Percentiles rank a stretch among this genome's conserved stretches.
These are phyloP conservation scores for Candida buenavistaensis DNA, from an alignment of 1,139 yeast genomes.

Conservation along the genomic window DNA sequence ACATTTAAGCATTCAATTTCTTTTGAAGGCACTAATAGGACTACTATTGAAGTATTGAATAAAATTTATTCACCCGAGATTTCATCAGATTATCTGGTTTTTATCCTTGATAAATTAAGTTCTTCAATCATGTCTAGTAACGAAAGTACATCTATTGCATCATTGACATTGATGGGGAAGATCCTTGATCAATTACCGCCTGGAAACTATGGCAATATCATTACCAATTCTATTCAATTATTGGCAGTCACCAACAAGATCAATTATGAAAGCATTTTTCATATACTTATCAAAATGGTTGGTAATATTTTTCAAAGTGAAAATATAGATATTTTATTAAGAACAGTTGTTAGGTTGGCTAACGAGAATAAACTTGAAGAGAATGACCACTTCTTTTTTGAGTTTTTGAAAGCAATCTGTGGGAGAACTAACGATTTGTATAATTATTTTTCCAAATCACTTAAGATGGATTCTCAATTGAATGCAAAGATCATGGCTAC, in stretches of 20 bases:
- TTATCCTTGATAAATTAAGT: conserved; percentile 19
- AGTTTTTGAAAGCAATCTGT: conserved; percentile 12
- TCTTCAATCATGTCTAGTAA: conserved; percentile 26
- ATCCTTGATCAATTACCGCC: conserved; percentile 11
- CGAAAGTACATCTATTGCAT: conserved; percentile 23
- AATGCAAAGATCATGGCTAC: conserved; percentile 44
- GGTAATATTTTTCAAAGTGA: conserved; percentile 2
- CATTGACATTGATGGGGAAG: conserved; percentile 25
- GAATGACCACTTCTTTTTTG: conserved; percentile 14
- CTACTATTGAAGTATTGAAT: conserved; percentile 33
- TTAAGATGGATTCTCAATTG: conserved; percentile 21
- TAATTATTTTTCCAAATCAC: conserved; percentile 12
- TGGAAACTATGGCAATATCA: conserved; percentile 5
- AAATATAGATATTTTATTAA: conserved; percentile 6
- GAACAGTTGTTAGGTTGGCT: conserved; percentile 13
- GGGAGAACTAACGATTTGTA: conserved; percentile 10
- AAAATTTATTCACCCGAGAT: conserved; percentile 21
- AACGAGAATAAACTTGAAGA: conserved; percentile 13
- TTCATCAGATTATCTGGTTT: conserved; percentile 17
- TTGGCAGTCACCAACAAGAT: conserved; percentile 13
- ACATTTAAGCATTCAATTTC: conserved; percentile 27
- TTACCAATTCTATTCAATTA: conserved; percentile 13
- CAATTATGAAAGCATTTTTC: conserved; percentile 14
- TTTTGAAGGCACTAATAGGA: conserved; percentile 36
- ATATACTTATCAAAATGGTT: conserved; percentile 12